Evolutionary conservation across 176 grass and related monocot species (phyloP), one percentile per base, ranked within the genome.

Genomic region (Ananas comosus): DNA sequence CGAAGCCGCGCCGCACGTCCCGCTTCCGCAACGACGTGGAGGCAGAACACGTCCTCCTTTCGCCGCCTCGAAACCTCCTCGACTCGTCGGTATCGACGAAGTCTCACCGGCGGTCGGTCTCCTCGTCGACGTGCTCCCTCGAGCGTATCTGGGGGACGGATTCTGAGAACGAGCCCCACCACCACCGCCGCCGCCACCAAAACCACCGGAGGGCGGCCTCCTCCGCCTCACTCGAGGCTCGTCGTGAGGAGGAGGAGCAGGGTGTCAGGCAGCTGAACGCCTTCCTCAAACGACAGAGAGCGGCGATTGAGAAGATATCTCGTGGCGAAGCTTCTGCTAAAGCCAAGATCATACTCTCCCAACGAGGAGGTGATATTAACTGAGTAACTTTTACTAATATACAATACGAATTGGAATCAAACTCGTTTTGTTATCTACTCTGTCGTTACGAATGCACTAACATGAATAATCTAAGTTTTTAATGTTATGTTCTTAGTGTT

Each of bases 251-350:
- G 68, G 13, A 79, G 68, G 1, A 51, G 70, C 50, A 73, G 11
- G 78, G 82, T 6, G 58, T 79, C 69, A 76, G 64, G 4, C 58
- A 61, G 11, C 84, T 91, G 57, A 91, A 87, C 53, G 73, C 72
- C 71, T 91, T 91, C 84, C 88, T 91, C 56, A 73, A 13, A 48
- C 69, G 58, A 51, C 84, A 87, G 88, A 85, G 84, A 63, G 17
- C 51, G 9, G 75, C 59, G 59, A 13, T 91, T 48, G 72, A 49
- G 22, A 72, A 76, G 47, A 65, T 87, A 7, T 64, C 68, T 14
- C 16, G 78, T 63, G 78, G 65, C 19, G 81, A 79, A 76, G 25
- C 42, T 2, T 5, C 49, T 11, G 47, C 74, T 75, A 51, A 87
- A 75, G 65, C 75, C 42, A 87, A 71, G 75, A 57, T 91, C 68